Evolutionary conservation across 164 flowering plant species (phyloP), one percentile per base, ranked within the genome.

Genomic region (Tetracentron sinense): DNA sequence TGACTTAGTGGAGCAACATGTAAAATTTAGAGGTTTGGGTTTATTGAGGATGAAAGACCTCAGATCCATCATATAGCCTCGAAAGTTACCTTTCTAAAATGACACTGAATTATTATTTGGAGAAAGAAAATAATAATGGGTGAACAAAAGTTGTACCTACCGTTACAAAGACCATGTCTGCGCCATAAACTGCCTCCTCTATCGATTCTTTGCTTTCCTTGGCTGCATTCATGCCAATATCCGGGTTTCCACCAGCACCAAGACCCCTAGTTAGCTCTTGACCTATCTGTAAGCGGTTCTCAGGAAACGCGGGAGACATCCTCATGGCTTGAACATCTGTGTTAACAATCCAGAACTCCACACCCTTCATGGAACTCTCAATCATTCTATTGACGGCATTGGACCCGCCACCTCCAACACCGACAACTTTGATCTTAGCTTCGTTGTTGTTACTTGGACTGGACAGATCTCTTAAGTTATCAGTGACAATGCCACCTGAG

Each of bases 181-280:
- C 28, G 55, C 97, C 98, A 75, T 83, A 75, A 44, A 93, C 74
- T 17, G 98, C 92, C 68, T 86, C 97, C 71, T 85, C 96, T 33
- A 93, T 83, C 4, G 87, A 35, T 65, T 75, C 82, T 75, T 75
- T 85, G 81, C 98, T 93, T 73, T 93, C 98, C 57, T 83, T 89
- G 61, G 98, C 98, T 72, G 98, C 94, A 82, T 85, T 90, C 86
- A 80, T 85, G 35, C 98, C 98, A 65, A 93, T 83, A 62, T 87
- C 97, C 29, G 98, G 98, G 70, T 93, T 93, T 22, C 98, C 98
- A 63, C 98, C 98, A 64, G 98, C 98, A 38, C 98, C 98, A 68
- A 93, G 94, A 61, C 98, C 98, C 60, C 97, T 81, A 10, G 98
- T 93, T 29, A 93, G 70, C 83, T 93, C 96, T 68, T 79, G 82